These are phyloP conservation scores for Stromatinia cepivora DNA, from an alignment of 2,329 filamentous ascomycete species.

Conservation along the genomic window DNA sequence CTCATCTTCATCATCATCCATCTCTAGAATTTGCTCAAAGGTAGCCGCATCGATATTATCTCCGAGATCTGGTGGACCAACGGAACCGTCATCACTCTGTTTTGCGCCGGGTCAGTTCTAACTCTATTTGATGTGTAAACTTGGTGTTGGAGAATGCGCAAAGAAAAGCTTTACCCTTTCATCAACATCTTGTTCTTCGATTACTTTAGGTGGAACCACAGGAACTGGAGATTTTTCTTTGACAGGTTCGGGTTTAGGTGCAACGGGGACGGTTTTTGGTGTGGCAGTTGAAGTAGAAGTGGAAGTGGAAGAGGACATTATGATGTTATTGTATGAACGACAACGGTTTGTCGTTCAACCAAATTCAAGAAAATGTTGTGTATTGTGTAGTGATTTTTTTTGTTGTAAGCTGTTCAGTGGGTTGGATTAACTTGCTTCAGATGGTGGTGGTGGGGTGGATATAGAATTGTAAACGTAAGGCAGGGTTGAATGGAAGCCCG, in stretches of 20 bases:
- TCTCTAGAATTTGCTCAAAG: constrained; percentile 95
- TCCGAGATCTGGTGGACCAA: constrained; percentile 56
- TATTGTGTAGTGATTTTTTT: constrained; percentile 2
- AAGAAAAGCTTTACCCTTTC: constrained; percentile 23
- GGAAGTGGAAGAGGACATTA: constrained; percentile 13
- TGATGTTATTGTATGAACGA: constrained; percentile 5
- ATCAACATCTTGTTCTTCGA: constrained; percentile 22
- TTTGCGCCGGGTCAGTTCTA: constrained; percentile 23
- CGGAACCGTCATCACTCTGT: constrained; percentile 41
- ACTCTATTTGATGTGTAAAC: not conserved
- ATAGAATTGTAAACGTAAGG: constrained; percentile 8
- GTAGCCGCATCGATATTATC: constrained; percentile 77
- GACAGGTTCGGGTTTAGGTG: constrained; percentile 8
- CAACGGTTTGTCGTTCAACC: constrained; percentile 14
- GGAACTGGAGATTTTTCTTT: constrained; percentile 15
- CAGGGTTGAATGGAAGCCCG: constrained; percentile 13
- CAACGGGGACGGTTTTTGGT: not conserved
- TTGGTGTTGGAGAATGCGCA: not conserved
- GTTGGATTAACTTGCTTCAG: constrained; percentile 13
- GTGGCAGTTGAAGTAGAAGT: not conserved
- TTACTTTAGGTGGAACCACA: not conserved
- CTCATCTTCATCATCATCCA: constrained; percentile 89
- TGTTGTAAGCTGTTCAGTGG: constrained; percentile 14
- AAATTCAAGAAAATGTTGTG: not conserved
- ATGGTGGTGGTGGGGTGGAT: constrained; percentile 19